Evolutionary conservation across 2,329 filamentous ascomycete genomes (phyloP).

Genomic region (Epichloe sibirici): DNA sequence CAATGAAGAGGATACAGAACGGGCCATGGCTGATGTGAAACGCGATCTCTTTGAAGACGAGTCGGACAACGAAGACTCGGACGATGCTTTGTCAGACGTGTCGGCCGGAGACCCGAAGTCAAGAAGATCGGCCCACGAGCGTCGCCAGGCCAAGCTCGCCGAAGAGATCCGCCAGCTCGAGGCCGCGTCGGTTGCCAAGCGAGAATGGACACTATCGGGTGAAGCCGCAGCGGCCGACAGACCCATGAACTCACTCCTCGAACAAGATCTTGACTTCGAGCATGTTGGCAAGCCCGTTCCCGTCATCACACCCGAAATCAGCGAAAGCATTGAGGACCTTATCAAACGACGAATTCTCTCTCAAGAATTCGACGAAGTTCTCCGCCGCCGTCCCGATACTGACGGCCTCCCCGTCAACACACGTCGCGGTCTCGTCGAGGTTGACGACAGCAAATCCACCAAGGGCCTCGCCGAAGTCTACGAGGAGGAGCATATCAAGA

Average conservation of each 20-base stretch:
- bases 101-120: slow-evolving; percentile 59
- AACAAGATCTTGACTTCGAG: slow-evolving; percentile 93
- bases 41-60: slow-evolving; percentile 82
- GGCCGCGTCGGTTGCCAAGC: slow-evolving; percentile 76
- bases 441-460: slow-evolving; percentile 79
- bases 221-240: slow-evolving; percentile 75
- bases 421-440: slow-evolving; percentile 61
- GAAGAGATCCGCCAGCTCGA: slow-evolving; percentile 90
- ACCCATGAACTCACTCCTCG: slow-evolving; percentile 81
- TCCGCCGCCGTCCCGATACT: slow-evolving; percentile 67
- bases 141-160: slow-evolving; percentile 69
- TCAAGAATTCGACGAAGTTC: slow-evolving; percentile 84
- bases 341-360: slow-evolving; percentile 89
- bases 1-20: slow-evolving; percentile 57
- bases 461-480: slow-evolving; percentile 87
- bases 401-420: slow-evolving; percentile 46
- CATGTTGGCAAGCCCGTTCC: slow-evolving; percentile 88
- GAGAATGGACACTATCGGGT: slow-evolving; percentile 80
- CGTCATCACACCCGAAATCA: slow-evolving; percentile 83
- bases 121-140: slow-evolving; percentile 75
- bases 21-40: slow-evolving; percentile 76
- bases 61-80: slow-evolving; percentile 52
- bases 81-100: slow-evolving; percentile 51
- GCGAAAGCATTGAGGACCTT: slow-evolving; percentile 81
- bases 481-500: slow-evolving; percentile 79